Evolutionary conservation across 768 basidiomycete species (phyloP).

Genomic region (Epithele typhae): DNA sequence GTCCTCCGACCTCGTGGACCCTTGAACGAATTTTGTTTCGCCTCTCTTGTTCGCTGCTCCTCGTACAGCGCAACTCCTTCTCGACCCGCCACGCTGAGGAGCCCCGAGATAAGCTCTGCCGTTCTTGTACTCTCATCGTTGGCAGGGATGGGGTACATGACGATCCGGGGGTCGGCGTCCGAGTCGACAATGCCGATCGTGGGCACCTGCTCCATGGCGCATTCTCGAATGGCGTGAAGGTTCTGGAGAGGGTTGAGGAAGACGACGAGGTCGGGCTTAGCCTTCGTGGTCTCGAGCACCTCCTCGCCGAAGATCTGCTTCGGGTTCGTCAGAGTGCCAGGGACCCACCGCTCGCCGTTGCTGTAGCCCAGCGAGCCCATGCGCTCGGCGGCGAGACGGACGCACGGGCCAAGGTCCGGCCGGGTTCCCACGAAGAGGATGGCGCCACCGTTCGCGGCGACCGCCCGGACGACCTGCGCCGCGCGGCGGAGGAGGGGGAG

Average conservation of each 20-base stretch:
- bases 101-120: slow-evolving; percentile 86
- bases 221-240: slow-evolving; percentile 85
- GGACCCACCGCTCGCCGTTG: slow-evolving; percentile 86
- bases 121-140: slow-evolving; percentile 93
- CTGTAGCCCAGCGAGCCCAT: slow-evolving; percentile 79
- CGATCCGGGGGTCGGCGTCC: slow-evolving; percentile 91
- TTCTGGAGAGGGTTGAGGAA: slow-evolving; percentile 89
- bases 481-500: slow-evolving; percentile 89
- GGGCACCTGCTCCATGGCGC: slow-evolving; percentile 83
- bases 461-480: slow-evolving; percentile 77
- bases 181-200: slow-evolving; percentile 95
- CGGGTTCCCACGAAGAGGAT: slow-evolving; percentile 90
- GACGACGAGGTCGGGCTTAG: slow-evolving; percentile 83
- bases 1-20: no score
- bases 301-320: slow-evolving; percentile 65
- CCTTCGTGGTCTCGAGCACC: slow-evolving; percentile 45
- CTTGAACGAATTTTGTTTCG: no score
- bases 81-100: slow-evolving; percentile 83
- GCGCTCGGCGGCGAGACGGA: slow-evolving; percentile 75
- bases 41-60: slow-evolving; percentile 23
- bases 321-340: slow-evolving; percentile 92
- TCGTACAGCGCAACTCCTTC: slow-evolving; percentile 56
- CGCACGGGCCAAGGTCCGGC: slow-evolving; percentile 67
- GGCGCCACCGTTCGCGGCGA: slow-evolving; percentile 77
- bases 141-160: slow-evolving; percentile 98